Evolutionary conservation across 257 asterid species (phyloP).

Genomic region (Solanum piurae): DNA sequence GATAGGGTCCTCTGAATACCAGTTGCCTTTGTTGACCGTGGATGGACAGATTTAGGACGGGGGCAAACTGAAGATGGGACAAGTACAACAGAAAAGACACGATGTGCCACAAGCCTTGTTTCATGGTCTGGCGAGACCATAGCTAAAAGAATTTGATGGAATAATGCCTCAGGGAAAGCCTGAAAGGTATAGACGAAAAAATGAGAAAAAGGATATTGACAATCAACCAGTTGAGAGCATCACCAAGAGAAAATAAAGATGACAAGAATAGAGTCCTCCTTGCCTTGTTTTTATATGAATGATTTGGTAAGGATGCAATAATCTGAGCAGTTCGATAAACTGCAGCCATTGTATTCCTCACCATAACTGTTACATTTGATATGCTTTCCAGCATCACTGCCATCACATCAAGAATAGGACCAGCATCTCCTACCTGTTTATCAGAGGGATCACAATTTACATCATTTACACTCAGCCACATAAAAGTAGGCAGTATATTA

Average conservation of each 20-base stretch:
- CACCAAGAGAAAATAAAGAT: conserved; percentile 5
- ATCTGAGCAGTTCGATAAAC: conserved; percentile 58
- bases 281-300: conserved; percentile 50
- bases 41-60: conserved; percentile 19
- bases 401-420: conserved; percentile 73
- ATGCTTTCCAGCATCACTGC: conserved; percentile 74
- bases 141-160: conserved; percentile 61
- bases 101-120: conserved; percentile 65
- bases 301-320: conserved; percentile 54
- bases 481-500: background rate
- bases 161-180: conserved; percentile 79
- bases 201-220: background rate
- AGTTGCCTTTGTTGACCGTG: conserved; percentile 13
- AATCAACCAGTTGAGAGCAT: background rate
- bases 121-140: conserved; percentile 70
- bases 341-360: conserved; percentile 56
- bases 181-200: conserved; percentile 5
- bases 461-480: conserved; percentile 1
- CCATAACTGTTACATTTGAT: conserved; percentile 54
- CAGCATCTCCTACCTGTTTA: conserved; percentile 66
- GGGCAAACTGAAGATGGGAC: conserved; percentile 71
- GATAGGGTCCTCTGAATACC: conserved; percentile 53
- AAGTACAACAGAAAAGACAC: conserved; percentile 64
- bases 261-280: conserved; percentile 7
- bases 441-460: conserved; percentile 11